Conservation (phyloP, 2,329 filamentous ascomycete species). For the Xylaria sp. region DNA sequence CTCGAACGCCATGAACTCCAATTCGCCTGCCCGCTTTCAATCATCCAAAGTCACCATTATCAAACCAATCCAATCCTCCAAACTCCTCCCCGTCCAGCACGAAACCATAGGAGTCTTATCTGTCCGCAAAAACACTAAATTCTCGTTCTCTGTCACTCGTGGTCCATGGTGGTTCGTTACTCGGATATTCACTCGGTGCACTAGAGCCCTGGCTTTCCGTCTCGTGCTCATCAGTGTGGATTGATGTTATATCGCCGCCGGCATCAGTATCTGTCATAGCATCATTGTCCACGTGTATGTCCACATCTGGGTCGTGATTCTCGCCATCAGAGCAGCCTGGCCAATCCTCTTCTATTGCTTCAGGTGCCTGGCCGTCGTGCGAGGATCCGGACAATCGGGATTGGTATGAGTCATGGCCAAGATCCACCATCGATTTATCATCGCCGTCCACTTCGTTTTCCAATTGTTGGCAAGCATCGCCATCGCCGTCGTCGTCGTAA, state of each 20-base stretch:
- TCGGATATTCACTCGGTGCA: conserved; percentile 49
- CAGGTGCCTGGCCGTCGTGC: conserved; percentile 48
- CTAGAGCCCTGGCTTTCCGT: conserved; percentile 43
- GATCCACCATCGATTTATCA: conserved; percentile 48
- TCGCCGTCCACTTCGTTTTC: conserved; percentile 45
- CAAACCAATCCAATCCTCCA: background rate
- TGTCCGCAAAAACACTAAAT: conserved; percentile 39
- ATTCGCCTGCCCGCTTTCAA: conserved; percentile 19
- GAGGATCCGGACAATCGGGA: conserved; percentile 46
- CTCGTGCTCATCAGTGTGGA: conserved; percentile 37
- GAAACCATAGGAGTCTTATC: background rate
- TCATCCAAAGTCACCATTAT: background rate
- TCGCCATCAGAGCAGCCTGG: conserved; percentile 68
- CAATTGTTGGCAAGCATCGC: conserved; percentile 49
- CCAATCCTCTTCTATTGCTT: conserved; percentile 64
- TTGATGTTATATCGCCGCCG: conserved; percentile 32
- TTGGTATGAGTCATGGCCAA: conserved; percentile 40
- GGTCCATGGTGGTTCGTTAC: conserved; percentile 45
- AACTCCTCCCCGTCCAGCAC: background rate
- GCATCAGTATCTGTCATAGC: conserved; percentile 43
- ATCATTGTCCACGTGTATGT: conserved; percentile 45
- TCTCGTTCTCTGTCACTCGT: conserved; percentile 36
- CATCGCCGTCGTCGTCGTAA: conserved; percentile 49
- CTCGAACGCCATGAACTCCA: conserved; percentile 24
- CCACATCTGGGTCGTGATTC: conserved; percentile 59